Conservation (phyloP, 345 rosid species). For the Xanthoceras sorbifolium region DNA sequence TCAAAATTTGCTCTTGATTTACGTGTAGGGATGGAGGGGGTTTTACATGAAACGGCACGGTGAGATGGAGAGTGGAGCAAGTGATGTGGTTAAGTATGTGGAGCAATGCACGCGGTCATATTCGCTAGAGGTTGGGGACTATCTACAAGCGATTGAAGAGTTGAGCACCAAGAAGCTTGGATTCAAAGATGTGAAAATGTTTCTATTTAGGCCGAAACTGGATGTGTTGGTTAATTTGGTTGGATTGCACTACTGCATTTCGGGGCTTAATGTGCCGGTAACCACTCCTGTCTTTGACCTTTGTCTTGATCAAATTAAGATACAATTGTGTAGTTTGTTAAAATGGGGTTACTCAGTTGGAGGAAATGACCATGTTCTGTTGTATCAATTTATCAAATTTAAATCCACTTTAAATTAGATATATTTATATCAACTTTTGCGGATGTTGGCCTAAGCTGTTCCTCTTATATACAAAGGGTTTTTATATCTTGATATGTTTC, state of each 20-base stretch:
- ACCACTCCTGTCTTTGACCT: conserved; percentile 5
- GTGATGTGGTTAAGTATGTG: conserved; percentile 38
- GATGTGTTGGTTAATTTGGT: conserved; percentile 51
- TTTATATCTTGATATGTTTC: not conserved
- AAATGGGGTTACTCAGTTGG: not conserved
- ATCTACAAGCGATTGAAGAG: conserved; percentile 40
- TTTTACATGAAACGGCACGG: conserved; percentile 40
- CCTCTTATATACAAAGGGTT: no score
- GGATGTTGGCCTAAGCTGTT: no score
- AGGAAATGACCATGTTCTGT: not conserved
- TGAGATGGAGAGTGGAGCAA: conserved; percentile 38
- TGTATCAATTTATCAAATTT: not conserved
- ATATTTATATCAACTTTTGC: no score
- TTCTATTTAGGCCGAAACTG: conserved; percentile 44
- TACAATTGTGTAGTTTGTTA: not conserved
- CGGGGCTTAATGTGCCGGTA: conserved; percentile 51
- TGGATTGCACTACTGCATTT: conserved; percentile 58
- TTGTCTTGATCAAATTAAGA: not conserved
- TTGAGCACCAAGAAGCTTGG: conserved; percentile 35
- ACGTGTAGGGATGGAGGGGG: conserved; percentile 49
- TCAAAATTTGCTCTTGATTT: not conserved
- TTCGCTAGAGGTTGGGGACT: conserved; percentile 45
- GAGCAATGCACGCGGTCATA: conserved; percentile 26
- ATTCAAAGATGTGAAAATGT: conserved; percentile 50
- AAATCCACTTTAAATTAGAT: not conserved